Percentiles rank a stretch among this genome's conserved stretches.
phyloP scores from a whole-genome alignment of 1,139 yeast species.

The Groenewaldozyma sp. region DNA sequence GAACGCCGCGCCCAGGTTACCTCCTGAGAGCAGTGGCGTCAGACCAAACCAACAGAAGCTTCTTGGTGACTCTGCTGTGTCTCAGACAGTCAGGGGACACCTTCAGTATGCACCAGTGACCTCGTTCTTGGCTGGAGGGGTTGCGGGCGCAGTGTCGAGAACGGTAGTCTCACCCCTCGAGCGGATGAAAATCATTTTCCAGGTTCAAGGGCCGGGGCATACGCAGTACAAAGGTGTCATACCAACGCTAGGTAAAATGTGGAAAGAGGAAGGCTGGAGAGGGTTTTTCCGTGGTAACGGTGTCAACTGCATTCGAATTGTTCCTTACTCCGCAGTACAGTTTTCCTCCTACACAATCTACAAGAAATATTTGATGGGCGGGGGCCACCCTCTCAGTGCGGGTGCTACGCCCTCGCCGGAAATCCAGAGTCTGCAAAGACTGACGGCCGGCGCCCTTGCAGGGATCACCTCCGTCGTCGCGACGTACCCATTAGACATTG shows the following conservation, averaged over 20 bases:
- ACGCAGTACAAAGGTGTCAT: conserved; percentile 63
- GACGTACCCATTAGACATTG: conserved; percentile 87
- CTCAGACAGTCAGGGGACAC: conserved; percentile 14
- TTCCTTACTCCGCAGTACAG: conserved; percentile 94
- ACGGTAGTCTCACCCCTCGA: conserved; percentile 95
- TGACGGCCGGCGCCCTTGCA: conserved; percentile 70
- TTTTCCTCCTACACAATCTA: conserved; percentile 74
- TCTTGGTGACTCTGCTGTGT: not conserved
- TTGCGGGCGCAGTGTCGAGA: conserved; percentile 88
- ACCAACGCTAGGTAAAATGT: conserved; percentile 68
- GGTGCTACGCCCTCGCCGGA: conserved; percentile 21
- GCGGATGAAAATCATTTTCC: conserved; percentile 83
- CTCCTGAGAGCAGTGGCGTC: too few species aligned
- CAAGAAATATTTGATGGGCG: conserved; percentile 34
- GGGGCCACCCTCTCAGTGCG: conserved; percentile 8
- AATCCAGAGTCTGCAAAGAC: conserved; percentile 46
- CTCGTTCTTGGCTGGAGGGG: conserved; percentile 65
- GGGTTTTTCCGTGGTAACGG: conserved; percentile 90
- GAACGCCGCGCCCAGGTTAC: not conserved
- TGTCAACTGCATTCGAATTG: conserved; percentile 76
- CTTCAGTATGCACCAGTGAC: conserved; percentile 34
- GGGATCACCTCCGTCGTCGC: conserved; percentile 74
- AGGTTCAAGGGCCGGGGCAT: conserved; percentile 72
- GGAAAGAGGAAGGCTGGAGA: conserved; percentile 79
- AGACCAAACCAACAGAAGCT: too few species aligned